Evolutionary conservation across 106 monocot species (phyloP).

Genomic region (Xerophyta viscosa): DNA sequence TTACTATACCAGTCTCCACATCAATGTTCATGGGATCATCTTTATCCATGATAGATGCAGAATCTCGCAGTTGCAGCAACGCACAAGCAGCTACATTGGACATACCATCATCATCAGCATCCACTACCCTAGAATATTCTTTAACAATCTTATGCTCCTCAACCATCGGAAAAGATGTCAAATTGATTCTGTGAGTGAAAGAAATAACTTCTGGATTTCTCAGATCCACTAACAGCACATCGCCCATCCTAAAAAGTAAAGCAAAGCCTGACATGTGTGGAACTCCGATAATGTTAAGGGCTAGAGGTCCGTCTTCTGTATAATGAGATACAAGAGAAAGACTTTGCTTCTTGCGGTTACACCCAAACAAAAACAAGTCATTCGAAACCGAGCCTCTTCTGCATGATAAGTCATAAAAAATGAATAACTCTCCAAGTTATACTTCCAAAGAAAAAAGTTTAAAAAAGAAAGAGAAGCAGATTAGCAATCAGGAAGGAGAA

Average conservation of each 20-base stretch:
- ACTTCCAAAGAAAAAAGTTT: neutral
- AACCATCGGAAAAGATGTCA: constrained; percentile 26
- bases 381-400: constrained; percentile 54
- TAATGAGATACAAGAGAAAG: constrained; percentile 41
- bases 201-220: constrained; percentile 46
- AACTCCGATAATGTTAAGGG: constrained; percentile 49
- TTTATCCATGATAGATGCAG: constrained; percentile 30
- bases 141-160: constrained; percentile 49
- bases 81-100: constrained; percentile 77
- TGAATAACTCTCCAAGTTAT: too few species aligned
- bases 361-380: constrained; percentile 74
- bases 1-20: constrained; percentile 19
- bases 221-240: constrained; percentile 75
- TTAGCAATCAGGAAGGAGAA: too few species aligned
- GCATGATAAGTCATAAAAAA: constrained; percentile 20
- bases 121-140: constrained; percentile 43
- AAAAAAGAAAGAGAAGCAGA: too few species aligned
- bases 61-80: constrained; percentile 72
- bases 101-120: constrained; percentile 81
- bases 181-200: constrained; percentile 50
- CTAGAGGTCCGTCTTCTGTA: constrained; percentile 54
- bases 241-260: constrained; percentile 74
- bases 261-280: constrained; percentile 85
- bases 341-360: constrained; percentile 18
- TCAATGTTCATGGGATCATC: constrained; percentile 84